Evolutionary conservation across 352 stramenopile genomes (phyloP), one percentile per base, ranked within the genome.

Genomic region (Globisporangium irregulare): DNA sequence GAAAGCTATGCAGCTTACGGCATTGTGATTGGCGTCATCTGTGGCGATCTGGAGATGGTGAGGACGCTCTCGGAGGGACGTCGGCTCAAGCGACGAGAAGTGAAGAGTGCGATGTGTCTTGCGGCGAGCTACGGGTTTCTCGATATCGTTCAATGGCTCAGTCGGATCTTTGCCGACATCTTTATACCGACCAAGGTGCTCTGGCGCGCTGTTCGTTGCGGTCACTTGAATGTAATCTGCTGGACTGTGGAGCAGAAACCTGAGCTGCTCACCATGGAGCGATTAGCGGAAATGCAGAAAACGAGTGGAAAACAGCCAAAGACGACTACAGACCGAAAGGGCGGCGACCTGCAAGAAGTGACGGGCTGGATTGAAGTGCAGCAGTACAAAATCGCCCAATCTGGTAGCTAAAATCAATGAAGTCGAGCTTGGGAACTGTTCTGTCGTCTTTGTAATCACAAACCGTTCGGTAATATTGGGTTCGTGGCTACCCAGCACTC

Each of bases 81-180:
- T 1, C 55, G 41, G 4, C 55, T 24, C 8, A 54, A 63, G 8
- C 41, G 59, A 43, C 56, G 29, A 32, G 63, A 63, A 12, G 36
- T 55, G 24, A 68, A 68, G 54, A 57, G 51, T 32, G 63, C 63
- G 12, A 68, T 68, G 36, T 68, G 63, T 24, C 14, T 63, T 25
- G 63, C 63, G 7, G 63, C 63, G 8, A 54, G 63, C 38, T 54
- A 50, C 43, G 63, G 63, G 8, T 41, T 43, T 3, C 53, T 68
- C 25, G 38, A 57, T 18, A 68, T 62, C 12, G 18, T 68, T 4
- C 5, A 29, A n/a, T 63, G 63, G 63, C 63, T 68, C 38, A 43
- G 27, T 25, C 8, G 12, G 15, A 27, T 54, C 22, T 61, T 51
- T 6, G 38, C 14, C 12, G n/a, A n/a, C 18, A 20, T 6, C 3